Evolutionary conservation across 2,329 filamentous ascomycete genomes (phyloP), one percentile per base, ranked within the genome.

Genomic region (Trichoderma sp.): DNA sequence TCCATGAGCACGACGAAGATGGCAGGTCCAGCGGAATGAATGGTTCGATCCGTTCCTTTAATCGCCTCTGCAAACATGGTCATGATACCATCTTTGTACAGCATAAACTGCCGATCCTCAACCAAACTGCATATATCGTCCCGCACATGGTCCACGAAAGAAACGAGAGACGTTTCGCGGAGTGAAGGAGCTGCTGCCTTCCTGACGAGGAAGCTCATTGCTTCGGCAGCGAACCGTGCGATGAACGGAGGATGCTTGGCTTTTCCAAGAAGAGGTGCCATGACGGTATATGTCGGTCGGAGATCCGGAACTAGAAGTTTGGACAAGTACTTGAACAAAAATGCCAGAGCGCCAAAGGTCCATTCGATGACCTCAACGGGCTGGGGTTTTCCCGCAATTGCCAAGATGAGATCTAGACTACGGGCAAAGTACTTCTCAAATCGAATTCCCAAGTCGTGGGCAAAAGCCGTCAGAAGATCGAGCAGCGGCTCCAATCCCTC

Each of bases 281-380:
- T 89, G 64, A 96, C 88, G 75, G 93, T 87, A 77, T 93, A 94
- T 2, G 96, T 90, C 58, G 95, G 93, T 71, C 92, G 86, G 71
- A 99, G 81, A 76, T 99, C 92, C 4, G 93, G 91, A 0, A 96
- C 91, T 26, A 99, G 81, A 0, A 98, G 86, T 72, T 93, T 90
- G 2, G 94, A 96, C 5, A 99, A 87, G 76, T 98, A 98, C 78
- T 99, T 99, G 87, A 99, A 97, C 51, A 98, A 84, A 84, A 96
- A 99, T 56, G 96, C 94, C 68, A 99, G 84, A 74, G 93, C 94
- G 14, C 91, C 93, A 81, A 99, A 99, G 61, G 93, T 95, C 94
- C 95, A 98, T 81, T 99, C 96, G 61, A 98, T 92, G n/a, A 96
- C 94, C 71, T 94, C 92, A 30, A 92, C 90, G 75, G 92, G 91